A percentile compares a stretch with the other conserved stretches of the same genome.
Evolutionary conservation across 306 rosid species (phyloP).

Genomic region (Trifolium fragiferum): DNA sequence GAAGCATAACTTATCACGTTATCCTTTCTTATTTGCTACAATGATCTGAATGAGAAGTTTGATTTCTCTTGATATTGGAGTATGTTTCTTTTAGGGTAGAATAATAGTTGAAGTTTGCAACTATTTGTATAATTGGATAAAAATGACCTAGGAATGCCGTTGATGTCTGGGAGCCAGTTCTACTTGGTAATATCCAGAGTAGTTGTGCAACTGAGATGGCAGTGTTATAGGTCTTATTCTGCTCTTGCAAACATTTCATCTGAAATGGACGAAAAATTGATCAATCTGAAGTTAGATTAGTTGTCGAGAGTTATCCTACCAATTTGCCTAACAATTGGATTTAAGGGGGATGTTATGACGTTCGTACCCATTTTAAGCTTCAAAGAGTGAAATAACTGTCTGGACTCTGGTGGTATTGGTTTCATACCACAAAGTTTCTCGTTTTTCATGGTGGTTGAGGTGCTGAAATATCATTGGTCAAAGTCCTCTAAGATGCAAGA

Average conservation of each 20-base stretch:
- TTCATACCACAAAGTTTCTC: slow-evolving; percentile 38
- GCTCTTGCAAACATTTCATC: slow-evolving; percentile 34
- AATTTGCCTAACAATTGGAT: slow-evolving; percentile 33
- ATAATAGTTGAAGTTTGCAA: slow-evolving; percentile 32
- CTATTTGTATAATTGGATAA: slow-evolving; percentile 26
- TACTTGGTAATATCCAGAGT: slow-evolving; percentile 30
- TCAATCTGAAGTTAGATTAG: slow-evolving; percentile 38
- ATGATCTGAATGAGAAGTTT: slow-evolving; percentile 5
- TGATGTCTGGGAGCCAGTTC: slow-evolving; percentile 32
- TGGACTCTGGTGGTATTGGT: slow-evolving; percentile 16
- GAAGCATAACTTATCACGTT: slow-evolving; percentile 34
- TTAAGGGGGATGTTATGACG: slow-evolving; percentile 19
- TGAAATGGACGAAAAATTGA: slow-evolving; percentile 36
- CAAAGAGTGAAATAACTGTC: slow-evolving; percentile 19
- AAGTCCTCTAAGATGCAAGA: slow-evolving; percentile 41
- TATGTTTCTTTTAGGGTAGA: slow-evolving; percentile 26
- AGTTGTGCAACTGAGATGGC: slow-evolving; percentile 37
- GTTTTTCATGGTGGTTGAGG: slow-evolving; percentile 42
- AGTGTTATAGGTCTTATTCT: slow-evolving; percentile 20
- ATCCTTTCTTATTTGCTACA: slow-evolving; percentile 27
- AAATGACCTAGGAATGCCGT: slow-evolving; percentile 25
- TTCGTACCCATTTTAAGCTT: slow-evolving; percentile 29
- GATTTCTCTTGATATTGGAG: slow-evolving; percentile 17
- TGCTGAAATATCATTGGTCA: slow-evolving; percentile 43
- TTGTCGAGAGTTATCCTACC: slow-evolving; percentile 33